Evolutionary conservation across 371 early-diverging fungal genomes (phyloP), one percentile per base, ranked within the genome.

Genomic region (Syncephalastrum sp.): DNA sequence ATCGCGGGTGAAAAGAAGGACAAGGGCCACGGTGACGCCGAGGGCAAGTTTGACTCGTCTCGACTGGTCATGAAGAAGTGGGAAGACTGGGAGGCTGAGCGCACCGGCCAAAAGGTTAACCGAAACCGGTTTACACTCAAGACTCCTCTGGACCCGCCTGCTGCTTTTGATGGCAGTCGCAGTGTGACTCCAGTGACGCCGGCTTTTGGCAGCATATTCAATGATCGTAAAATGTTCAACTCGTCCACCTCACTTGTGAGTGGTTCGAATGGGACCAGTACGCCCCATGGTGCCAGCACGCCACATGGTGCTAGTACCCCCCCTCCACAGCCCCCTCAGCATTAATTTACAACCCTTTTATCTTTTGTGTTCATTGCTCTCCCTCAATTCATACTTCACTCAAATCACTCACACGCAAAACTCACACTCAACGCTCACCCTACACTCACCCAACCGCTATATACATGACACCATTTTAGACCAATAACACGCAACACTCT

Each of bases 81-180:
- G 84, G 82, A 82, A 45, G 88, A 87, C 49, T 89, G 90, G 90
- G 90, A 87, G 61, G 68, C 79, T 42, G 90, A 87, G 42, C 75
- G 88, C 21, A 75, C 75, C 4, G 79, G 76, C 1, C 70, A 62
- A 24, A 63, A 64, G n/a, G 38, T 59, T 17, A 58, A 57, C 42
- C 72, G 68, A 45, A 70, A 68, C 38, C 64, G 65, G 21, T 33
- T 70, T n/a, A 59, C 64, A 1, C 58, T 74, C 14, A 73, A 62
- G 23, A 70, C 70, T 43, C 77, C 77, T 38, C 41, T 60, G 44
- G 65, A 69, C 54, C 50, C 58, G 15, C 50, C 56, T 3, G 42
- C 57, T 15, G 69, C 74, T 5, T 73, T 74, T 54, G 70, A 69
- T 54, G 68, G 70, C 17, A 54, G 53, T 29, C 54, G 55, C 27